Evolutionary conservation across 192 early-diverging fungal genomes (phyloP), one percentile per base, ranked within the genome.

Genomic region (Glomus cerebriforme): DNA sequence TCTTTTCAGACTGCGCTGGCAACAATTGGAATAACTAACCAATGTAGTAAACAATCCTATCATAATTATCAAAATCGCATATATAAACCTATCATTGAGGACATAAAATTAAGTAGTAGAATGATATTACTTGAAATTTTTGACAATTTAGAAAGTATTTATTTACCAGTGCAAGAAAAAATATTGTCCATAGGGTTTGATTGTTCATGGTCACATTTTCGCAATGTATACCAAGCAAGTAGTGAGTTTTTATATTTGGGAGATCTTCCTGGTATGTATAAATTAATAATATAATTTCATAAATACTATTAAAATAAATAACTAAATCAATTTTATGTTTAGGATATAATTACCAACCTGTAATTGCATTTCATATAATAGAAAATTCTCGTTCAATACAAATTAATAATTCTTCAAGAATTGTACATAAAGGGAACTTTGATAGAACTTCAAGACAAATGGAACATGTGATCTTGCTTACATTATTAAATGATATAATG

Each of bases 161-260:
- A 62, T 62, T 62, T 62, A 62, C 17, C 7, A 62, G 59, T 6
- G 7, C 59, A 67, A 32, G 32, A 67, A 67, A 67, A 67, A 67
- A 13, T 67, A 12, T 67, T 67, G 32, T 26, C 65, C 10, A 13
- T 67, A 67, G 35, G 65, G 8, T 67, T 67, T 32, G 65, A 67
- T 32, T 67, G 32, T 67, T 67, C 31, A 37, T 67, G 15, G 22
- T 67, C 15, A 32, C 32, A 67, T 67, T 26, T 35, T 12, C 7
- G 32, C 2, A 67, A 67, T 34, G 65, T 19, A 37, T 32, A 67
- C 9, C 2, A 67, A n/a, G 35, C 3, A 7, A 67, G 65, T 32
- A 22, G 65, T 19, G 65, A 67, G 13, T 67, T 67, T 35, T 32
- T 67, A 22, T 67, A 32, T 9, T 32, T 32, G 32, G 31, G 9